Conservation (phyloP, 1,284 basidiomycete species). For the Ustilago lituana region DNA sequence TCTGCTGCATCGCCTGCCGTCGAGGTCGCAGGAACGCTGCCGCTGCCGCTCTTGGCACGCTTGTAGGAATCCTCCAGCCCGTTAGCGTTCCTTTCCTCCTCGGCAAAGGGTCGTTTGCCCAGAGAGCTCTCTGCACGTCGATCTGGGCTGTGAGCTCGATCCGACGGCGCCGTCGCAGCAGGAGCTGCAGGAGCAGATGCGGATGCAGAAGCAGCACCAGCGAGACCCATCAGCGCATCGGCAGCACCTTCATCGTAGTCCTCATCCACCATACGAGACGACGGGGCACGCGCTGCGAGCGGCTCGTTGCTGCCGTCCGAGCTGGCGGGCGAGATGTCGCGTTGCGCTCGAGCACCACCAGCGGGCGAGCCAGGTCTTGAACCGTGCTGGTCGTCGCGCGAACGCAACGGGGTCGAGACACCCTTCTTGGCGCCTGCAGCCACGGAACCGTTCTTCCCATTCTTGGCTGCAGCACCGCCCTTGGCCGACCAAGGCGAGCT, state of each 20-base stretch:
- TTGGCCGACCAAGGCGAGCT: slow-evolving; percentile 47
- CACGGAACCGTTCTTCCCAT: slow-evolving; percentile 12
- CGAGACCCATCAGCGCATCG: slow-evolving; percentile 65
- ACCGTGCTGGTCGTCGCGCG: slow-evolving; percentile 22
- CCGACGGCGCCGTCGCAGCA: slow-evolving; percentile 6
- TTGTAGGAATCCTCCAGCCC: slow-evolving; percentile 37
- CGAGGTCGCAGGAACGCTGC: no score
- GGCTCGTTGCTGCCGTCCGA: slow-evolving; percentile 57
- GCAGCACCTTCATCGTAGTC: slow-evolving; percentile 66
- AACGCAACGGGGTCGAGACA: slow-evolving; percentile 20
- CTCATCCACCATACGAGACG: slow-evolving; percentile 59
- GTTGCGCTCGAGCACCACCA: slow-evolving; percentile 22
- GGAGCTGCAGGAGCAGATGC: slow-evolving; percentile 14
- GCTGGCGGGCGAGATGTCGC: slow-evolving; percentile 43
- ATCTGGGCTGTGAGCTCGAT: slow-evolving; percentile 30
- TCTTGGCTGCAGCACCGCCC: slow-evolving; percentile 24
- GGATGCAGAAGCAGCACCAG: slow-evolving; percentile 58
- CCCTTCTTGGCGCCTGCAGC: slow-evolving; percentile 21
- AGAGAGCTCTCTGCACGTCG: slow-evolving; percentile 43
- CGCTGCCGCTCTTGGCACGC: slow-evolving; percentile 37
- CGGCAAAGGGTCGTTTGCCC: slow-evolving; percentile 46
- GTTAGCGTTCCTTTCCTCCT: slow-evolving; percentile 18
- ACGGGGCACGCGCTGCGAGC: slow-evolving; percentile 35
- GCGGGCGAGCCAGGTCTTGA: slow-evolving; percentile 29
- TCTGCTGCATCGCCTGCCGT: slow-evolving; percentile 11